Evolutionary conservation across 2,329 filamentous ascomycete genomes (phyloP), one percentile per base, ranked within the genome.

Genomic region (Fusarium torreyae): DNA sequence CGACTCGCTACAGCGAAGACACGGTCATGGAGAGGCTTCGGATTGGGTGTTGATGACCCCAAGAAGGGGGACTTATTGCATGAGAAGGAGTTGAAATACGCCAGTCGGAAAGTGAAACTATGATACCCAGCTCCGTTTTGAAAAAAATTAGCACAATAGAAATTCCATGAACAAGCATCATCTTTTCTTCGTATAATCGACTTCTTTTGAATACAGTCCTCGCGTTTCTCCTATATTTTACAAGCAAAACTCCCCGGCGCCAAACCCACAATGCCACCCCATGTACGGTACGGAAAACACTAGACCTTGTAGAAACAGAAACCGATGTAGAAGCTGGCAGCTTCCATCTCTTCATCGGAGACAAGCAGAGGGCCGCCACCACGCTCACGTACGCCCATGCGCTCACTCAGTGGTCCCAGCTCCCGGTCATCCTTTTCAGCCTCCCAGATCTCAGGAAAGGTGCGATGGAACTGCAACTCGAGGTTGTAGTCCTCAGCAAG

Each of bases 281-380:
- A 18, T 52, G 11, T 28, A 34, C 24, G 26, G n/a, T 46, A 24
- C 42, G 52, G 9, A 51, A 34, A 45, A 8, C 20, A 24, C 13
- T 56, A 96, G 45, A 97, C 93, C 84, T 98, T 97, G 81, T 98
- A 97, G 80, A 98, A 98, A 82, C 94, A 97, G 76, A 98, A 98
- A 2, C 93, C 94, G 74, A 97, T 88, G 77, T 98, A 98, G 77
- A 98, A 97, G 74, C 88, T 89, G 13, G 92, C 93, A 44, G 96
- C 96, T 79, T 98, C 94, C 87, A 97, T 92, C 83, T 99, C 96
- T 77, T 97, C 92, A 14, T 91, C 86, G 2, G 88, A 91, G 51
- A 98, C 93, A 46, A 92, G 79, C 69, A 98, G 81, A 17, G 74
- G 88, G 7, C 88, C 89, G 11, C 88, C 87, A 20, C 87, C 87